These are phyloP conservation scores for Chlorella ohadii DNA, from an alignment of 139 green algal genomes.

Conservation along the genomic window DNA sequence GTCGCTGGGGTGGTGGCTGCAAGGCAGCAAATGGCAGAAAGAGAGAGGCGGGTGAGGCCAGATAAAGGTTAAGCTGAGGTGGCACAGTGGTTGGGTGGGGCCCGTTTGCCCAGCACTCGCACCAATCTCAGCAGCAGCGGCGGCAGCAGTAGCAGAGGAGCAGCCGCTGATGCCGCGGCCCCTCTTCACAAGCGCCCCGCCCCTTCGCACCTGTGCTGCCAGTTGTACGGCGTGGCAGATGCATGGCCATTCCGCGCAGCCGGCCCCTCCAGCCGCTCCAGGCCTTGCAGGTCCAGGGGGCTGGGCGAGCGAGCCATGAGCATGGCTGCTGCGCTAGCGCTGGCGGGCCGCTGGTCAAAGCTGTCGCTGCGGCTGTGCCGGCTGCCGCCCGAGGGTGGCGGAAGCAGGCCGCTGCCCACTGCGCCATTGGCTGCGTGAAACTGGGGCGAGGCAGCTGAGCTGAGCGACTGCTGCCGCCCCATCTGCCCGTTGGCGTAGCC, in stretches of 20 bases:
- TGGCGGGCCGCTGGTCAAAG: conserved; percentile 16
- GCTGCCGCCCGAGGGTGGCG: background rate
- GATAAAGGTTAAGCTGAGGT: no score
- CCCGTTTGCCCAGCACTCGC: no score
- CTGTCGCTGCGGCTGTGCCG: conserved; percentile 10
- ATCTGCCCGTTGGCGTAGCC: no score
- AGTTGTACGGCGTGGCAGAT: conserved; percentile 38
- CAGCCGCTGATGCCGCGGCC: no score
- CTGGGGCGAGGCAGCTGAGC: no score
- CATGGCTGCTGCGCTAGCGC: background rate
- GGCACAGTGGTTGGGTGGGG: no score
- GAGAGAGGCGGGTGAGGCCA: background rate
- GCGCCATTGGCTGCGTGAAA: background rate
- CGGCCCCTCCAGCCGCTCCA: conserved; percentile 8
- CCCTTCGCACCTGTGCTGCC: conserved; percentile 25
- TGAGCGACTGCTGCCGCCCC: no score
- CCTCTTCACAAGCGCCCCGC: no score
- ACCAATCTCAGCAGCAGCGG: no score
- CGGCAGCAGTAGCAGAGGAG: no score
- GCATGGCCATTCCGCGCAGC: background rate
- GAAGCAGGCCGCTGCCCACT: background rate
- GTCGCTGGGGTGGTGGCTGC: conserved; percentile 33
- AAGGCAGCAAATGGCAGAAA: background rate
- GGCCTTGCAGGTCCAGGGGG: conserved; percentile 1
- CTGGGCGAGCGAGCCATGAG: background rate